Percentiles rank a stretch among this genome's conserved stretches.
Evolutionary conservation across 2,329 filamentous ascomycete species (phyloP).

Genomic region (Aspergillus intermedius): DNA sequence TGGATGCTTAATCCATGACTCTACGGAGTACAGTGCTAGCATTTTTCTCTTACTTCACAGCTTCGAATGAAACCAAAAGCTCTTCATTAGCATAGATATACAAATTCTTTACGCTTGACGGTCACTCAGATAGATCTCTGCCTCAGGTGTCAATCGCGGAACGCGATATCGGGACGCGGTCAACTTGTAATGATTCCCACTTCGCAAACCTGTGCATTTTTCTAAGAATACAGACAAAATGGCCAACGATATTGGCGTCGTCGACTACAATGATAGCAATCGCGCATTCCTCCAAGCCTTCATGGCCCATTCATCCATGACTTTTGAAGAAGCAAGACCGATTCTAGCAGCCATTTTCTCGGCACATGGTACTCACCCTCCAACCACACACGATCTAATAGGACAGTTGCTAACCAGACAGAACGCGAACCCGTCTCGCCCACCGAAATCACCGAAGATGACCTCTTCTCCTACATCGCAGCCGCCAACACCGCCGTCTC

Average conservation of each 20-base stretch:
- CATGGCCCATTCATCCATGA: conserved; percentile 70
- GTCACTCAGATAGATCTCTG: too few species aligned
- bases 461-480: conserved; percentile 63
- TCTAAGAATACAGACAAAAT: conserved; percentile 1
- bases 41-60: background rate
- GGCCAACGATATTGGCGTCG: conserved; percentile 13
- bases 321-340: conserved; percentile 63
- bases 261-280: conserved; percentile 58
- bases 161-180: too few species aligned
- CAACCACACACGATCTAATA: background rate
- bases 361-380: conserved; percentile 41
- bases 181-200: background rate
- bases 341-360: conserved; percentile 72
- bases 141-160: too few species aligned
- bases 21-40: conserved; percentile 1
- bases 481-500: conserved; percentile 66
- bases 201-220: background rate
- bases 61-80: background rate
- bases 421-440: conserved; percentile 45
- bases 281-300: conserved; percentile 89
- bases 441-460: conserved; percentile 60
- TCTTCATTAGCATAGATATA: background rate
- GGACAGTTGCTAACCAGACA: conserved; percentile 10
- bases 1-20: background rate
- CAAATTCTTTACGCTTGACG: too few species aligned